These are phyloP conservation scores for Maudiozyma pseudohumilis DNA, from an alignment of 805 yeast genomes.

Conservation along the genomic window DNA sequence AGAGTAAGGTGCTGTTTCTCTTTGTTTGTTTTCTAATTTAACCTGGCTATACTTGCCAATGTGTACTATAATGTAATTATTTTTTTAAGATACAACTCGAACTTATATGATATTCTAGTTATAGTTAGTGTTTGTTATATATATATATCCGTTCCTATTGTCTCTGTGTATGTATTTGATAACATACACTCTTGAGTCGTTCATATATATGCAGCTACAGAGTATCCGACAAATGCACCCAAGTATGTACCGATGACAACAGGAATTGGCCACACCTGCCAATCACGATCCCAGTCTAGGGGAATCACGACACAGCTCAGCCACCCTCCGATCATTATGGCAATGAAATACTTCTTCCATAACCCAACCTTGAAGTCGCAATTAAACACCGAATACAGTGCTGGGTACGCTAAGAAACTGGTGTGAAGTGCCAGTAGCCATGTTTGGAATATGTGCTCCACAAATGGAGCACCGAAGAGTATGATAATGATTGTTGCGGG, in stretches of 20 bases:
- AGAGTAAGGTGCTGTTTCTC: slow-evolving; percentile 1
- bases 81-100: background rate
- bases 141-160: background rate
- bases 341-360: slow-evolving; percentile 28
- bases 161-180: background rate
- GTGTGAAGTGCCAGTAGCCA: slow-evolving; percentile 52
- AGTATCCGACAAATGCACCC: slow-evolving; percentile 61
- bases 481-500: slow-evolving; percentile 34
- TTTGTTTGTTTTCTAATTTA: background rate
- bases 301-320: slow-evolving; percentile 90
- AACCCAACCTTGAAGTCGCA: slow-evolving; percentile 42
- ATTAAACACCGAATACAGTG: slow-evolving; percentile 48
- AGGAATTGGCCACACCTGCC: slow-evolving; percentile 96
- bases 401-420: slow-evolving; percentile 49
- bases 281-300: slow-evolving; percentile 92
- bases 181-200: background rate
- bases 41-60: background rate
- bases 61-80: slow-evolving; percentile 1
- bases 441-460: slow-evolving; percentile 44
- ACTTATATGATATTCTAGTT: background rate
- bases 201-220: slow-evolving; percentile 29
- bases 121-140: background rate
- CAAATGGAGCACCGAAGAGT: slow-evolving; percentile 74
- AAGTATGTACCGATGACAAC: slow-evolving; percentile 65
- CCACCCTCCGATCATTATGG: slow-evolving; percentile 65